phyloP scores from a whole-genome alignment of 2,329 filamentous ascomycete species.

The Xylariaceae sp. region DNA sequence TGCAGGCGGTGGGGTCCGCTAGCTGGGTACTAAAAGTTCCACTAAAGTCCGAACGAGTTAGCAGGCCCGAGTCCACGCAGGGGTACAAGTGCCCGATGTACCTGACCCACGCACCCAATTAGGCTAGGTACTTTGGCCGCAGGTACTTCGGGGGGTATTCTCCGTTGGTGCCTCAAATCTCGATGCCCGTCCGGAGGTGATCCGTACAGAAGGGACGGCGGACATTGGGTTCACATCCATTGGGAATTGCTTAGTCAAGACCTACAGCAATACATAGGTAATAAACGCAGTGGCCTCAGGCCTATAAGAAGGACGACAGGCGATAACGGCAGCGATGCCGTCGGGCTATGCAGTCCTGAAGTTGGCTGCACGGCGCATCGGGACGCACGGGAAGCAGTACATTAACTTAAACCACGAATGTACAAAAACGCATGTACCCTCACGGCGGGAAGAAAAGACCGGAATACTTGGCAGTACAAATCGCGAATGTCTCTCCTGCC shows the following conservation, averaged over 20 bases:
- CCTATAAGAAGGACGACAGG: neutral
- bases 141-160: neutral
- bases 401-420: neutral
- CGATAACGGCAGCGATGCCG: neutral
- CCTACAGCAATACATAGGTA: no score
- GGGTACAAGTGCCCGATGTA: conserved; percentile 14
- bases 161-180: neutral
- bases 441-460: neutral
- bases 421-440: no score
- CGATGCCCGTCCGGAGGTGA: no score
- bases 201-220: no score
- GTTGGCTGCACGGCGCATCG: neutral
- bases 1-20: neutral
- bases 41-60: neutral
- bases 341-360: neutral
- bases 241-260: neutral
- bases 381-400: neutral
- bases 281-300: neutral
- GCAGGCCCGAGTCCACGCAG: conserved; percentile 2
- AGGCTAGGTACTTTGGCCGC: neutral
- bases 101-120: neutral
- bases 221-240: no score
- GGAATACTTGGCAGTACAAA: no score
- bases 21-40: neutral
- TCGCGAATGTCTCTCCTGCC: conserved; percentile 1